Evolutionary conservation across 2,329 filamentous ascomycete genomes (phyloP), one percentile per base, ranked within the genome.

Genomic region (Ophiostoma triangulosporum): DNA sequence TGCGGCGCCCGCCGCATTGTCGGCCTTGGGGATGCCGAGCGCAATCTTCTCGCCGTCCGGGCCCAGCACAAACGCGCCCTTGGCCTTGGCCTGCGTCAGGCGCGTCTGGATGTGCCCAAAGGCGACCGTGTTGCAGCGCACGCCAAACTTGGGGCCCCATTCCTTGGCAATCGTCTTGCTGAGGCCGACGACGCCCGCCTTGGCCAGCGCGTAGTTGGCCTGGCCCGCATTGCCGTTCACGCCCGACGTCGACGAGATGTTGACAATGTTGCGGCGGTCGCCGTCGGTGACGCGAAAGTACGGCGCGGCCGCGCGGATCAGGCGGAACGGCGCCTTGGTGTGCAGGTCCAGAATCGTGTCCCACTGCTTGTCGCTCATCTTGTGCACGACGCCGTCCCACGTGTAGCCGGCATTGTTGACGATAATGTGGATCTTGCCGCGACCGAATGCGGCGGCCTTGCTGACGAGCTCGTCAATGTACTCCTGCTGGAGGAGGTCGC

Each of bases 351-450:
- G 71, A 66, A 95, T 95, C 50, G 84, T 89, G 58, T 93, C 84
- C 87, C 87, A 94, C 74, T 94, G 88, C 71, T 87, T 87, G 73
- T 94, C 87, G 15, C 83, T 86, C 74, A 88, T 91, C 75, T 93
- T 94, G 74, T 94, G 87, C 60, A 94, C 88, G 36, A 94, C 88
- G 6, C 84, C 89, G 66, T 95, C 89, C 87, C 88, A 95, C 1
- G 89, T 95, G 69, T 88, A 94, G 40, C 88, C 88, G 0, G 88
- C 89, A 66, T 95, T 95, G 69, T 95, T 94, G 56, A 95, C 86
- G 54, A 95, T 84, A 65, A 93, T 85, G 67, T 95, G 85, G 58
- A 95, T 89, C 73, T 94, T 94, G 63, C 88, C 88, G 59, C 77
- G 73, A 55, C 89, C 89, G 64, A 95, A 94, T 48, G 83, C 83